phyloP scores from a whole-genome alignment of 2,329 filamentous ascomycete genomes.

The Xylariaceae sp. region DNA sequence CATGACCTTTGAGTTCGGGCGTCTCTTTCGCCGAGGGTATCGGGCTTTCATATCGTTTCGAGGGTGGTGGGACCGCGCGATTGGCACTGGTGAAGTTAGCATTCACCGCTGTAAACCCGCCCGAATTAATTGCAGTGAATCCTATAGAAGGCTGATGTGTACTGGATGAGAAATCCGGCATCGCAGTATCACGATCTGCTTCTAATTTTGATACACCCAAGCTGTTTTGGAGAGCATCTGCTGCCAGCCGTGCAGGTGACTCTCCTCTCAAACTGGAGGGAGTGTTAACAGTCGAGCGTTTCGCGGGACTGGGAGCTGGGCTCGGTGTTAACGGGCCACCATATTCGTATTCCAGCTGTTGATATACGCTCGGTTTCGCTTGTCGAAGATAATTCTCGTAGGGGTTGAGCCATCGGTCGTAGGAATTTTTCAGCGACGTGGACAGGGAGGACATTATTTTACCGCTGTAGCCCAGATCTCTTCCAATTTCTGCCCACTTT shows the following conservation, averaged over 20 bases:
- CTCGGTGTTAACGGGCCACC: constrained; percentile 84
- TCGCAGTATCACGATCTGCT: constrained; percentile 43
- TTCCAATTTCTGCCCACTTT: constrained; percentile 98
- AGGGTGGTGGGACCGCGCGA: constrained; percentile 38
- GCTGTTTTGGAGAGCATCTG: constrained; percentile 47
- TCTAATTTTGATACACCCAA: constrained; percentile 43
- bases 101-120: constrained; percentile 71
- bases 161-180: constrained; percentile 40
- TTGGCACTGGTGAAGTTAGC: constrained; percentile 64
- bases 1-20: constrained; percentile 52
- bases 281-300: constrained; percentile 55
- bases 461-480: constrained; percentile 93
- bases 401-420: constrained; percentile 91
- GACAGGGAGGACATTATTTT: constrained; percentile 99
- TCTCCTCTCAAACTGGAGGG: constrained; percentile 55
- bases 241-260: constrained; percentile 59
- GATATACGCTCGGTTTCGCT: constrained; percentile 93
- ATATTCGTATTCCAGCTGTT: constrained; percentile 88
- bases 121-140: constrained; percentile 55
- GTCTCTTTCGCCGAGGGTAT: constrained; percentile 58
- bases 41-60: constrained; percentile 57
- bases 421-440: constrained; percentile 96
- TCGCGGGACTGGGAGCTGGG: constrained; percentile 63
- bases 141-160: constrained; percentile 43
- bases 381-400: constrained; percentile 91